Evolutionary conservation across 306 rosid genomes (phyloP).

Genomic region (Mimosa pudica): DNA sequence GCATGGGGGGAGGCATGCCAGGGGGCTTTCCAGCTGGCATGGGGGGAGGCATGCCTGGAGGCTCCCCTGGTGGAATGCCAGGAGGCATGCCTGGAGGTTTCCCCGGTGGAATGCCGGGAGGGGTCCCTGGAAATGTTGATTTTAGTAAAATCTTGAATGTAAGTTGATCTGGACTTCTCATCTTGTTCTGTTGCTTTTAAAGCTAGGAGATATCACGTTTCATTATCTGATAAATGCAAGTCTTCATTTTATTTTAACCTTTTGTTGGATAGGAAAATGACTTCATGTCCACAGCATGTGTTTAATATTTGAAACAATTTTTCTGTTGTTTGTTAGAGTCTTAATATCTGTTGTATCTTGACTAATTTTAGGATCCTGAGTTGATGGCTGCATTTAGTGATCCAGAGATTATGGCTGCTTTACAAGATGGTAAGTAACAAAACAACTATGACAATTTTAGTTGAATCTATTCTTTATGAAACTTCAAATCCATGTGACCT

Average conservation of each 20-base stretch:
- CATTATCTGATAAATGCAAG: not conserved
- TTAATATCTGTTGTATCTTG: constrained; percentile 20
- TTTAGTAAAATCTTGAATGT: constrained; percentile 88
- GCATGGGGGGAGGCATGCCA: constrained; percentile 32
- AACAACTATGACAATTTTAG: constrained; percentile 10
- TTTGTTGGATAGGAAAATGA: not conserved
- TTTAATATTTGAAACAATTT: not conserved
- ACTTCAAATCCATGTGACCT: not conserved
- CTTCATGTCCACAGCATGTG: not conserved
- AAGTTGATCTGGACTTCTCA: constrained; percentile 33
- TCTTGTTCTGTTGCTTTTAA: constrained; percentile 21
- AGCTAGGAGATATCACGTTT: not conserved
- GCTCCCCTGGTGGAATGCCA: not conserved
- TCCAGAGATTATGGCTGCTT: constrained; percentile 95
- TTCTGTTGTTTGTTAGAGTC: not conserved
- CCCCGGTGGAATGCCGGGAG: constrained; percentile 62
- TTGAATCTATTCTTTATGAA: constrained; percentile 1
- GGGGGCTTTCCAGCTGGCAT: constrained; percentile 45
- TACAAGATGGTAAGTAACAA: constrained; percentile 72
- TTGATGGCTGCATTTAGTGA: constrained; percentile 82
- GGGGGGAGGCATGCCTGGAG: constrained; percentile 46
- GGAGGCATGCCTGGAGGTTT: constrained; percentile 73
- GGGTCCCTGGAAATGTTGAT: constrained; percentile 88
- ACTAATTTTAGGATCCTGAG: constrained; percentile 71
- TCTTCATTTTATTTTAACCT: not conserved